Percentiles rank a stretch among this genome's conserved stretches.
phyloP scores from a whole-genome alignment of 768 basidiomycete genomes.

The Mycena albidolilacea region DNA sequence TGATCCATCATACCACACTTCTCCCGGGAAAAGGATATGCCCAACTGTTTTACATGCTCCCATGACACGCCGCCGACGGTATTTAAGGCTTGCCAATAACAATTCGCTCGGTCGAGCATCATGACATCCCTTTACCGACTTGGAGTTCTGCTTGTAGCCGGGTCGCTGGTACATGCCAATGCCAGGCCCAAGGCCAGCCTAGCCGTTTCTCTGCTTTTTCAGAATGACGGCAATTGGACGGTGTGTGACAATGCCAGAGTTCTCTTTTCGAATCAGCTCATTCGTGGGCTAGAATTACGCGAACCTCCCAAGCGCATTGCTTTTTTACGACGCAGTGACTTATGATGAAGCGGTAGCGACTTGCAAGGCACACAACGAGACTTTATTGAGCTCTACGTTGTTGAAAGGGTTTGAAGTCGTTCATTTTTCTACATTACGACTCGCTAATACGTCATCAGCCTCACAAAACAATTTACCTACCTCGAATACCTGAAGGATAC shows the following conservation, averaged over 20 bases:
- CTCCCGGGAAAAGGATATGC: too few species aligned
- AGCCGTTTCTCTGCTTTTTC: constrained; percentile 36
- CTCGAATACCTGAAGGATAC: constrained; percentile 31
- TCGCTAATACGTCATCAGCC: background rate
- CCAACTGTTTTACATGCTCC: background rate
- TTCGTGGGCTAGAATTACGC: constrained; percentile 19
- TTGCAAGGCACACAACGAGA: constrained; percentile 36
- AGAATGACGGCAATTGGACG: constrained; percentile 41
- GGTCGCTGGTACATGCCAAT: background rate
- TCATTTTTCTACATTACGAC: background rate
- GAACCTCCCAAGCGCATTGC: constrained; percentile 36
- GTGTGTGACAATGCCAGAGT: constrained; percentile 6
- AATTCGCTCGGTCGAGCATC: background rate
- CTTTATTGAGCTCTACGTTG: constrained; percentile 19
- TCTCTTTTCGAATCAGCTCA: background rate
- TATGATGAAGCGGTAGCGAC: constrained; percentile 26
- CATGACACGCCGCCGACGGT: constrained; percentile 6
- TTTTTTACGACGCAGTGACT: constrained; percentile 33
- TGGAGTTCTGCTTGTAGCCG: background rate
- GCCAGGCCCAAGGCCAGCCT: background rate
- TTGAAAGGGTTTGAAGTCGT: constrained; percentile 14
- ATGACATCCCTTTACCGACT: constrained; percentile 2
- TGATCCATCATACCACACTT: too few species aligned
- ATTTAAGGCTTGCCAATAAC: background rate
- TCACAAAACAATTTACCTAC: constrained; percentile 31